Evolutionary conservation across 1,284 basidiomycete genomes (phyloP).

Genomic region (Ganoderma sinense): DNA sequence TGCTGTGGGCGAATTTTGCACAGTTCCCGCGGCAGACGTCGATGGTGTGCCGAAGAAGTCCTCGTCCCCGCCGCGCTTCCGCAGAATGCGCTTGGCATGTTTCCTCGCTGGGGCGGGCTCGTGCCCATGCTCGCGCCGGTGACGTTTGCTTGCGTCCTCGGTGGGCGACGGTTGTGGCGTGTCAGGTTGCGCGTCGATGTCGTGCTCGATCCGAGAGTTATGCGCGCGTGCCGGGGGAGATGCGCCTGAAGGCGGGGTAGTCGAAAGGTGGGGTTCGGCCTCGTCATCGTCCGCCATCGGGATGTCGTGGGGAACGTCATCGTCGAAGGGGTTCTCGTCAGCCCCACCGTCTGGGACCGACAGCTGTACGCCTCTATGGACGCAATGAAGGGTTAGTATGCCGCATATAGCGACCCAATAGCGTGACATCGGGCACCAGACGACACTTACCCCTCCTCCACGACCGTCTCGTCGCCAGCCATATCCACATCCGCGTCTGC

Average conservation of each 20-base stretch:
- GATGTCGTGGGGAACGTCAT: neutral
- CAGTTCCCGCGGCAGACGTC: neutral
- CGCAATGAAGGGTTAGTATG: neutral
- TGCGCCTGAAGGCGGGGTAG: constrained; percentile 5
- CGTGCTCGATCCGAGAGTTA: constrained; percentile 18
- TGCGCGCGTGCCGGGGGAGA: constrained; percentile 20
- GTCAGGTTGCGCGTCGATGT: constrained; percentile 5
- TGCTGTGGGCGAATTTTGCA: constrained; percentile 18
- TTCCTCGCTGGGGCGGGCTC: constrained; percentile 15
- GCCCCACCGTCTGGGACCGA: neutral
- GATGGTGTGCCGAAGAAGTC: constrained; percentile 29
- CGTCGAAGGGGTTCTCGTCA: neutral
- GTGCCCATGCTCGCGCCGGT: constrained; percentile 7
- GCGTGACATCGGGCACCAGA: neutral
- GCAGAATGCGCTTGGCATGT: constrained; percentile 21
- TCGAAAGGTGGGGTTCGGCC: neutral
- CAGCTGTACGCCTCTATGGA: neutral
- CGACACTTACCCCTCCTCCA: constrained; percentile 10
- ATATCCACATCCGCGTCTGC: neutral
- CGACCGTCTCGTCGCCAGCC: neutral
- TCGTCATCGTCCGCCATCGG: neutral
- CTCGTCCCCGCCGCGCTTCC: constrained; percentile 4
- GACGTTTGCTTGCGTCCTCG: constrained; percentile 18
- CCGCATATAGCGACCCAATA: neutral
- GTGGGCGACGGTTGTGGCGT: constrained; percentile 25